Percentiles rank a stretch among this genome's conserved stretches.
These are phyloP conservation scores for Nemania sp. DNA, from an alignment of 2,329 filamentous ascomycete genomes.

Conservation along the genomic window DNA sequence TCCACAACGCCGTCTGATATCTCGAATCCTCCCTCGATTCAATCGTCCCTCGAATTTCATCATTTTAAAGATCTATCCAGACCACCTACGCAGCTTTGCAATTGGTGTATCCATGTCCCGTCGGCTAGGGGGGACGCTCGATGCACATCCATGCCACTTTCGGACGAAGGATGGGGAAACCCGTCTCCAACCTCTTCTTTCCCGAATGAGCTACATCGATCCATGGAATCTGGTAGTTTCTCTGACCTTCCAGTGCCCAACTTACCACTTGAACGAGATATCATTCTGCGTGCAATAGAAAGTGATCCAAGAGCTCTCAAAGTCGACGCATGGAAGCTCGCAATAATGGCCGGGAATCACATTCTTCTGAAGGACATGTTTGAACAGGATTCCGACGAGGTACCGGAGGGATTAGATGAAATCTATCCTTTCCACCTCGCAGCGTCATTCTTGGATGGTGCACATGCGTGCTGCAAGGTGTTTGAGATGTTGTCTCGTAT, in stretches of 20 bases:
- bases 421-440: slow-evolving; percentile 45
- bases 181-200: neutral
- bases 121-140: no score
- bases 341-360: slow-evolving; percentile 33
- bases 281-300: slow-evolving; percentile 15
- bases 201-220: neutral
- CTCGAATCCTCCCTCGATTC: no score
- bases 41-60: neutral
- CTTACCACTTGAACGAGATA: slow-evolving; percentile 21
- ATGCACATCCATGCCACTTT: no score
- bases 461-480: slow-evolving; percentile 40
- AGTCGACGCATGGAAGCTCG: slow-evolving; percentile 27
- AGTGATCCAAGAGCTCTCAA: slow-evolving; percentile 7
- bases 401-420: neutral
- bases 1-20: no score
- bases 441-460: slow-evolving; percentile 44
- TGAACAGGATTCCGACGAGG: neutral
- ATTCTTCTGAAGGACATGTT: neutral
- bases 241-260: slow-evolving; percentile 2
- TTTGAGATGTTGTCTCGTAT: slow-evolving; percentile 19
- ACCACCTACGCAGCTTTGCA: slow-evolving; percentile 1
- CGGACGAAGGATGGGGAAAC: no score
- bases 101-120: slow-evolving; percentile 8
- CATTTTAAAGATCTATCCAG: neutral
- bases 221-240: neutral